Evolutionary conservation across 176 grass and related monocot species (phyloP).

Genomic region (Phragmites australis): DNA sequence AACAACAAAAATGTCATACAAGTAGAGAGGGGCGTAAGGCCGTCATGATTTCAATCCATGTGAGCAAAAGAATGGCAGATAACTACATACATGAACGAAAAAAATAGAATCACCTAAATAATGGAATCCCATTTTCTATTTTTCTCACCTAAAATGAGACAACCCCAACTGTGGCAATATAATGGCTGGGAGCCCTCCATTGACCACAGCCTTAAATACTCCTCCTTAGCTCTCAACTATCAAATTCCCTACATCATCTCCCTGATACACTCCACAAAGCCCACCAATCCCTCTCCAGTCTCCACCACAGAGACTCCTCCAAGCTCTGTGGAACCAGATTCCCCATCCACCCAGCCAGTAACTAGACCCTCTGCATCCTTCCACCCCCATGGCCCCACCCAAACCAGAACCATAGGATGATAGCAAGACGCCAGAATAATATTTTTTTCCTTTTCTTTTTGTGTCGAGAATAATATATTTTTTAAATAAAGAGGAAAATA

Average conservation of each 20-base stretch:
- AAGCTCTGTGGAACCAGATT: neutral
- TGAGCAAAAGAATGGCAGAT: neutral
- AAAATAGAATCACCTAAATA: neutral
- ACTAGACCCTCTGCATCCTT: neutral
- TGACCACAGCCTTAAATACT: neutral
- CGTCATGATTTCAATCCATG: neutral
- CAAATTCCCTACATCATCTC: neutral
- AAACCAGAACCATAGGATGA: neutral
- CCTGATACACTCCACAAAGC: neutral
- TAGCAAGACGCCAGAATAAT: neutral
- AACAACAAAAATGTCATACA: neutral
- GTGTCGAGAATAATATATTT: neutral
- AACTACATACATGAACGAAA: neutral
- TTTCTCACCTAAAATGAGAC: conserved; percentile 8
- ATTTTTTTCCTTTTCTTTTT: neutral
- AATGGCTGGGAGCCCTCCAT: conserved; percentile 15
- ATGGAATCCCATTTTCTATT: neutral
- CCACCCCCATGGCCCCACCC: too few species aligned
- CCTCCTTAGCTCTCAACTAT: neutral
- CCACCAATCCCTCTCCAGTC: neutral
- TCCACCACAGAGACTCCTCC: neutral
- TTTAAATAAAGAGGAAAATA: neutral
- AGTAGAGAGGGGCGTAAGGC: neutral
- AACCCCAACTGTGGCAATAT: neutral
- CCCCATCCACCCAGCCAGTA: neutral